phyloP scores from a whole-genome alignment of 345 rosid species.

The sweet orange (Citrus sinensis) region DNA sequence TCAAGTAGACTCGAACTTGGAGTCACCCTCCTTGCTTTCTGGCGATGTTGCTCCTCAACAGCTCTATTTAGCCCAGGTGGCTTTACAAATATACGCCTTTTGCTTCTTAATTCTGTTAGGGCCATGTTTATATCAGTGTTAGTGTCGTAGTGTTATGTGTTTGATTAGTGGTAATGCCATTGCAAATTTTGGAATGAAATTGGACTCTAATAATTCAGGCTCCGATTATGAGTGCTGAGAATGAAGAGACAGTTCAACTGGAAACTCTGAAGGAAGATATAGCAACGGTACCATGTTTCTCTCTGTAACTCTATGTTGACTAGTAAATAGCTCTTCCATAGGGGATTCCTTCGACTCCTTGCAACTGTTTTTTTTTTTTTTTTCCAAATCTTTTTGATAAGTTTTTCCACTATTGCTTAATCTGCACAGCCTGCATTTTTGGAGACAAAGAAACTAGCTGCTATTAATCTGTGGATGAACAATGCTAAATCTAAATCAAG shows the following conservation, averaged over 20 bases:
- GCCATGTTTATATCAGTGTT: neutral
- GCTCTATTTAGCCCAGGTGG: constrained; percentile 84
- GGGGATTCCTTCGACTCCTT: neutral
- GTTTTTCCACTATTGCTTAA: constrained; percentile 11
- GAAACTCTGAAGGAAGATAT: constrained; percentile 63
- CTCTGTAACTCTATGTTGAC: constrained; percentile 4
- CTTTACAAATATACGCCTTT: neutral
- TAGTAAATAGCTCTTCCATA: constrained; percentile 11
- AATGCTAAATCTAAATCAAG: constrained; percentile 71
- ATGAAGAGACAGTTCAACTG: constrained; percentile 64
- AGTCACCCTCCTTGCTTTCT: constrained; percentile 21
- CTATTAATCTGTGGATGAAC: constrained; percentile 92
- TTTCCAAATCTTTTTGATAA: neutral
- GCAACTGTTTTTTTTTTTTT: neutral
- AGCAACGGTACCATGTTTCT: constrained; percentile 35
- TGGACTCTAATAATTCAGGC: constrained; percentile 36
- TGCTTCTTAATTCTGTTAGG: constrained; percentile 9
- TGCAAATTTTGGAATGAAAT: neutral
- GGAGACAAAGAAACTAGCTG: constrained; percentile 56
- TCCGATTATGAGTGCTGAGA: constrained; percentile 61
- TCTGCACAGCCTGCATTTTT: constrained; percentile 57
- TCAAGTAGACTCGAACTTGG: constrained; percentile 17
- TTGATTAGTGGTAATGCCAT: neutral
- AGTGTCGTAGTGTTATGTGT: neutral
- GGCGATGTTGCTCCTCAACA: constrained; percentile 45